Base-by-base conservation (phyloP, 1,139 yeast genomes). In the Diutina neorugosa region DNA sequence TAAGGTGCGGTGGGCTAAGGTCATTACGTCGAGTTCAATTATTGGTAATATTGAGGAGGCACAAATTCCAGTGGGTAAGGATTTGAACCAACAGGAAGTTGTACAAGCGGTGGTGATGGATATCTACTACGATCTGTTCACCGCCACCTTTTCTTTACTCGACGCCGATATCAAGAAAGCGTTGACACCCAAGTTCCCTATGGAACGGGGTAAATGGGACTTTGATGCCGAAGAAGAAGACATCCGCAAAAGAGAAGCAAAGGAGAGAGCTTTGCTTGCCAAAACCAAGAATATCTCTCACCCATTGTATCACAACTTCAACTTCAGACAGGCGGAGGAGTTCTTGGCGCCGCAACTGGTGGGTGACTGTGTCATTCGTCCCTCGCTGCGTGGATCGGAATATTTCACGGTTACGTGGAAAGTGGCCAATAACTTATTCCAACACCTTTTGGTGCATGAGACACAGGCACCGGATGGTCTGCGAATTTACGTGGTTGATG, bases 381-480 rank as follows among this genome's bases (percentile, higher is more conserved):
- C 98, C 11, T 90, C 97, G 1, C 88, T 96, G 7, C 82, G 84
- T 57, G 98, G 98, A 41, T 77, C 81, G 48, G 86, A 88, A 59
- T 96, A 82, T 66, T 77, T 93, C 61, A 91, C 96, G 1, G 86
- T 91, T 44, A 93, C 99, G 0, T 93, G 98, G 98, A 93, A 93
- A 65, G 91, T 94, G 44, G 93, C 89, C 56, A 93, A 87, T 62
- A 86, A 84, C 64, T 72, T 93, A 58, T 94, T 86, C 70, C 98
- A 94, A 66, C 98, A 93, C 66, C 74, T 94, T 57, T 91, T 90
- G 61, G 86, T 93, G 52, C 77, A 84, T 58, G 98, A 93, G 67
- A 25, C 14, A 3, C 50, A 27, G 11, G 18, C 37, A 6, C 37
- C 25, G 12, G 50, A 27, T 18, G 50, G 50, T 18, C 50, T 23